Evolutionary conservation across 805 yeast genomes (phyloP).

Genomic region (Zygosaccharomyces bailii): DNA sequence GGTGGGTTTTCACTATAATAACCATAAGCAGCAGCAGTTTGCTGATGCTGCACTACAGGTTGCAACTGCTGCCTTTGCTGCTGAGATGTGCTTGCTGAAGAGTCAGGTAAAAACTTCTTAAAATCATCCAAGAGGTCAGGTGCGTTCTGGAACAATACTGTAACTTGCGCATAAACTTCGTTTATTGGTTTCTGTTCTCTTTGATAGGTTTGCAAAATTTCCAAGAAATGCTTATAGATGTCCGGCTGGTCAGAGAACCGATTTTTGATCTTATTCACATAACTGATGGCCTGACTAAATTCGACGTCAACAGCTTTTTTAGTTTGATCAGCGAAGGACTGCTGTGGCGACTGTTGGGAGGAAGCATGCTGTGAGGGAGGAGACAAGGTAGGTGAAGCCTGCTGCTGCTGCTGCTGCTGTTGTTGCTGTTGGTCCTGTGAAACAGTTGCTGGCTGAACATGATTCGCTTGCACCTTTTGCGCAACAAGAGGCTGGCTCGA

Average conservation of each 20-base stretch:
- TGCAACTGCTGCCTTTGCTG: slow-evolving; percentile 24
- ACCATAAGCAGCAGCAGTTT: slow-evolving; percentile 11
- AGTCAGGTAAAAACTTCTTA: slow-evolving; percentile 89
- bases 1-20: slow-evolving; percentile 15
- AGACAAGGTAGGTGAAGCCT: neutral
- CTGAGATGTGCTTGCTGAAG: slow-evolving; percentile 28
- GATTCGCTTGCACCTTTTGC: neutral
- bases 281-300: slow-evolving; percentile 94
- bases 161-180: slow-evolving; percentile 92
- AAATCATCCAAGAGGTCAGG: slow-evolving; percentile 94
- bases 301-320: slow-evolving; percentile 66
- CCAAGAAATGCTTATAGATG: slow-evolving; percentile 89
- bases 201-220: slow-evolving; percentile 93
- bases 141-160: slow-evolving; percentile 81
- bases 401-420: slow-evolving; percentile 13
- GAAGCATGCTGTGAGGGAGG: slow-evolving; percentile 1
- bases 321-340: slow-evolving; percentile 9
- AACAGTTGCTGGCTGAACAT: neutral
- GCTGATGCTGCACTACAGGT: slow-evolving; percentile 12
- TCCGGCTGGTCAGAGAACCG: slow-evolving; percentile 93
- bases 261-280: slow-evolving; percentile 93
- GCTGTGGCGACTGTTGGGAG: slow-evolving; percentile 3
- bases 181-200: slow-evolving; percentile 92
- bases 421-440: slow-evolving; percentile 21
- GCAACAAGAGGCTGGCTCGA: neutral